phyloP scores from a whole-genome alignment of 1,284 basidiomycete genomes.

The Lignosus rhinocerotis region DNA sequence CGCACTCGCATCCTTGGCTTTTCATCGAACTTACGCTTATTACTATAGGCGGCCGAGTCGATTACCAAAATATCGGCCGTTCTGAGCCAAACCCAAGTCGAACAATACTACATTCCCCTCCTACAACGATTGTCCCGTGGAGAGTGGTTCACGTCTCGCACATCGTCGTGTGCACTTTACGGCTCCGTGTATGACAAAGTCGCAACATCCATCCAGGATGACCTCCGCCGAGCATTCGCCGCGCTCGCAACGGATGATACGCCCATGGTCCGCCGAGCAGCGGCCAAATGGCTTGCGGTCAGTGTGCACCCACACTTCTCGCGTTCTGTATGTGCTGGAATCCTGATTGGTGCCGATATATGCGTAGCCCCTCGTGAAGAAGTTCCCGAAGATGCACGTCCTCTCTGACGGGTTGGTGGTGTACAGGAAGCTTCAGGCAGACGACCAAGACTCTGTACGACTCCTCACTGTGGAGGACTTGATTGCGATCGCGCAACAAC shows the following conservation, averaged over 20 bases:
- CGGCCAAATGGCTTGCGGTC: constrained; percentile 94
- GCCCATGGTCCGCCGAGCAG: constrained; percentile 97
- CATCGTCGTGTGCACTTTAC: constrained; percentile 94
- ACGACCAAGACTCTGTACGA: constrained; percentile 98
- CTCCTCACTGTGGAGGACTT: constrained; percentile 95
- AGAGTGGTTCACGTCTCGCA: constrained; percentile 99
- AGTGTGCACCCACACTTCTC: constrained; percentile 37
- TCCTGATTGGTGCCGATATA: constrained; percentile 19
- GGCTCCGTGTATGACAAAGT: constrained; percentile 90
- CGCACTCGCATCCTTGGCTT: background rate
- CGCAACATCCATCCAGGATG: constrained; percentile 77
- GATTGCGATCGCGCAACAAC: constrained; percentile 87
- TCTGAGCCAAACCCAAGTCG: constrained; percentile 81
- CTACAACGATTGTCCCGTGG: constrained; percentile 88
- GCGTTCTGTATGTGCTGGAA: background rate
- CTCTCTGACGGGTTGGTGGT: constrained; percentile 89
- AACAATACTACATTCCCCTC: constrained; percentile 92
- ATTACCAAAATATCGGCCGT: constrained; percentile 89
- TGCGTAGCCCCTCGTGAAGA: constrained; percentile 67
- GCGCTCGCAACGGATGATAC: constrained; percentile 92
- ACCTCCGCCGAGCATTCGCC: constrained; percentile 86
- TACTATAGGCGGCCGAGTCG: constrained; percentile 87
- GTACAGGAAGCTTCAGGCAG: constrained; percentile 91
- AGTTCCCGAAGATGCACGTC: constrained; percentile 78
- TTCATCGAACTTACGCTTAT: constrained; percentile 16